A percentile compares a stretch with the other conserved stretches of the same genome.
Evolutionary conservation across 805 yeast genomes (phyloP).

Genomic region (Scheffersomyces ergatensis): DNA sequence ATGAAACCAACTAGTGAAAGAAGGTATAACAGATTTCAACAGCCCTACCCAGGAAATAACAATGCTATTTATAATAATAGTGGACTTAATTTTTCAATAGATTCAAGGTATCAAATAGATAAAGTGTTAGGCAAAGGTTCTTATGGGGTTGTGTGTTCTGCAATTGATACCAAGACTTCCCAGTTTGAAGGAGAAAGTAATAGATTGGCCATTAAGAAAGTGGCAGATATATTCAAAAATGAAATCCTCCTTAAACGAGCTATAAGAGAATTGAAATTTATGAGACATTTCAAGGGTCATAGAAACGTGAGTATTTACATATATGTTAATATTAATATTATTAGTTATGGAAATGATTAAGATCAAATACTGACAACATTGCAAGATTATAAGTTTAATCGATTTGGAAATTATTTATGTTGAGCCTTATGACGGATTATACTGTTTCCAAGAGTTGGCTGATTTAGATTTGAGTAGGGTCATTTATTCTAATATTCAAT

Average conservation of each 20-base stretch:
- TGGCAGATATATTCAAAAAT: slow-evolving; percentile 63
- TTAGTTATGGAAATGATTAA: slow-evolving; percentile 5
- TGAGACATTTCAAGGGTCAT: slow-evolving; percentile 85
- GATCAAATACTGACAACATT: not conserved
- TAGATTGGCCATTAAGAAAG: slow-evolving; percentile 76
- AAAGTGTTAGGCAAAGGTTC: slow-evolving; percentile 77
- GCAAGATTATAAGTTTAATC: slow-evolving; percentile 65
- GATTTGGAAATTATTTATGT: slow-evolving; percentile 70
- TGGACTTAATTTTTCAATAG: slow-evolving; percentile 54
- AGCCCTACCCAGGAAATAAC: not conserved
- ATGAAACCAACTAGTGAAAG: too few species aligned
- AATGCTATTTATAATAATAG: slow-evolving; percentile 25
- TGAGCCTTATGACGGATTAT: slow-evolving; percentile 78
- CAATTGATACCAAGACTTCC: slow-evolving; percentile 44
- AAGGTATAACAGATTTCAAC: not conserved
- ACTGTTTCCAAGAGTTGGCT: slow-evolving; percentile 83
- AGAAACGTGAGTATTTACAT: slow-evolving; percentile 47
- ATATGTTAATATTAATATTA: slow-evolving; percentile 58
- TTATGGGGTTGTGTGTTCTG: slow-evolving; percentile 83
- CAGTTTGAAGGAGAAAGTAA: slow-evolving; percentile 12
- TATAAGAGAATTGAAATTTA: slow-evolving; percentile 74
- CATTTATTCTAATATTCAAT: slow-evolving; percentile 71
- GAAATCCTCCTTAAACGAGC: slow-evolving; percentile 76
- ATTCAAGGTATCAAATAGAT: slow-evolving; percentile 56
- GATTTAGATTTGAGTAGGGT: slow-evolving; percentile 80